Evolutionary conservation across 345 rosid genomes (phyloP).

Genomic region (Leavenworthia alabamica): DNA sequence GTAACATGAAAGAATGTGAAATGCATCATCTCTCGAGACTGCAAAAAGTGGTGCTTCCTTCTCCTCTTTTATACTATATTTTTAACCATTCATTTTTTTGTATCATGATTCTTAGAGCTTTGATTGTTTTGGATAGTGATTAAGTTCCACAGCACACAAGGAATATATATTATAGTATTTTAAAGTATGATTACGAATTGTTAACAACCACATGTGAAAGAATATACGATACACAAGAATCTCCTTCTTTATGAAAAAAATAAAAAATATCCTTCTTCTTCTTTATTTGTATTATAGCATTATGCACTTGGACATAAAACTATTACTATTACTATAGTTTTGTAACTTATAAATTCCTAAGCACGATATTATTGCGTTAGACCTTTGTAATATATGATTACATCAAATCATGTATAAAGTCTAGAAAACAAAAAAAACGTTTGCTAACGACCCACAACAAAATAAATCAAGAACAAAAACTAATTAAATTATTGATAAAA

Average conservation of each 20-base stretch:
- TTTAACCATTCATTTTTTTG: neutral
- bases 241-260: too few relatives aligned
- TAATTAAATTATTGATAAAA: neutral
- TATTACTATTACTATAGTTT: too few relatives aligned
- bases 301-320: neutral
- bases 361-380: neutral
- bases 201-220: neutral
- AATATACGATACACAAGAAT: neutral
- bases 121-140: neutral
- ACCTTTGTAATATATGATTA: too few relatives aligned
- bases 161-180: neutral
- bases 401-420: too few relatives aligned
- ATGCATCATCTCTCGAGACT: slow-evolving; percentile 20
- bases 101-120: neutral
- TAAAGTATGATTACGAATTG: neutral
- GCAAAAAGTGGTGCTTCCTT: slow-evolving; percentile 13
- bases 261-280: too few relatives aligned
- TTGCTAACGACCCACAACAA: too few relatives aligned
- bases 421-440: too few relatives aligned
- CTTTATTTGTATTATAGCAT: neutral
- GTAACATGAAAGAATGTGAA: slow-evolving; percentile 25
- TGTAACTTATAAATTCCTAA: too few relatives aligned
- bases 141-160: neutral
- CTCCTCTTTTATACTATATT: neutral
- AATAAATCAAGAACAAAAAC: too few relatives aligned